Evolutionary conservation across 2,329 filamentous ascomycete species (phyloP).

Genomic region (Ophiocordyceps camponoti-leonardi): DNA sequence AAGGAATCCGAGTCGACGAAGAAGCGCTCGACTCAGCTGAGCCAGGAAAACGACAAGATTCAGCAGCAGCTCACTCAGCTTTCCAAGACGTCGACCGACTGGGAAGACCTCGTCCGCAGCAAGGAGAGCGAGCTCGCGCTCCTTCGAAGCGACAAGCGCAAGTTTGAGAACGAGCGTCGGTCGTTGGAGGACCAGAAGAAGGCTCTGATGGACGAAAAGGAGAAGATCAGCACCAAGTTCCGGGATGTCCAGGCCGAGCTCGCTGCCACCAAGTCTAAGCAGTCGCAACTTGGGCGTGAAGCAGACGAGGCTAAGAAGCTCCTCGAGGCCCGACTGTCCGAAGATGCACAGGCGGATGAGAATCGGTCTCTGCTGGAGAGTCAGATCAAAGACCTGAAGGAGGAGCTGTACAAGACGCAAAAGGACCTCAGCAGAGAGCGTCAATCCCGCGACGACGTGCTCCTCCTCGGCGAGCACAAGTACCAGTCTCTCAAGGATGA

Average conservation of each 20-base stretch:
- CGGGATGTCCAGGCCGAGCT: constrained; percentile 78
- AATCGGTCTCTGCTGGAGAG: constrained; percentile 69
- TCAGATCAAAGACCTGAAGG: constrained; percentile 76
- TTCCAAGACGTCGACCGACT: constrained; percentile 82
- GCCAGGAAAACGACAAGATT: constrained; percentile 65
- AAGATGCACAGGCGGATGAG: constrained; percentile 71
- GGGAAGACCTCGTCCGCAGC: constrained; percentile 80
- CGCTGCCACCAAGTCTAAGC: constrained; percentile 71
- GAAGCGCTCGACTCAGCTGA: constrained; percentile 57
- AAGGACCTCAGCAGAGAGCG: constrained; percentile 79
- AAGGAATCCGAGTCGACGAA: constrained; percentile 66
- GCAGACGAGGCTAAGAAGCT: constrained; percentile 74
- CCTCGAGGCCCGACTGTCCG: constrained; percentile 74
- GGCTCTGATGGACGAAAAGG: constrained; percentile 55
- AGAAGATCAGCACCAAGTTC: constrained; percentile 57
- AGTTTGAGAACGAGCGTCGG: constrained; percentile 64
- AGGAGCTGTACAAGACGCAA: constrained; percentile 68
- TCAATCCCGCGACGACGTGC: constrained; percentile 86
- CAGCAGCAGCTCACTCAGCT: constrained; percentile 75
- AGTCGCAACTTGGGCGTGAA: constrained; percentile 71
- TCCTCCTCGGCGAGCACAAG: constrained; percentile 80
- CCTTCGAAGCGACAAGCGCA: constrained; percentile 69
- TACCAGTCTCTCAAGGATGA: constrained; percentile 68
- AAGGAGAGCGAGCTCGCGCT: constrained; percentile 89
- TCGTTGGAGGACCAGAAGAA: constrained; percentile 65